Percentiles rank a stretch among this genome's conserved stretches.
phyloP scores from a whole-genome alignment of 306 rosid genomes.

The Crotalaria pallida region DNA sequence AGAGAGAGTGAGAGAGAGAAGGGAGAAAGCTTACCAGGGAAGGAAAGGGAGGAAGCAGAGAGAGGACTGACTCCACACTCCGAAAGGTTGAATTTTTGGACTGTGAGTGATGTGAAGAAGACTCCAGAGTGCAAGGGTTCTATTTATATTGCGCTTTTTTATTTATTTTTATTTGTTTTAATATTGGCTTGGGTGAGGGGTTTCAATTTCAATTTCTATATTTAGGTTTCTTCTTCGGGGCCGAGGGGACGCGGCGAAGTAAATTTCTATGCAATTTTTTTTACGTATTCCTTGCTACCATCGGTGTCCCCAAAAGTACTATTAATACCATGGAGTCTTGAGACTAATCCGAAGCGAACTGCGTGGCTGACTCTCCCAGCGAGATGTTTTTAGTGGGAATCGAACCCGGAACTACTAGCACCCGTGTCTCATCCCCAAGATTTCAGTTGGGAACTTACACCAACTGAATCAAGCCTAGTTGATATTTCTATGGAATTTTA shows the following conservation, averaged over 20 bases:
- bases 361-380: too few relatives aligned
- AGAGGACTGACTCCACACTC: background rate
- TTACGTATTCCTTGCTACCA: too few relatives aligned
- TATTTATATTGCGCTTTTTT: background rate
- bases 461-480: too few relatives aligned
- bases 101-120: background rate
- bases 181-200: background rate
- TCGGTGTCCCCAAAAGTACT: too few relatives aligned
- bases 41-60: conserved; percentile 8
- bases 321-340: too few relatives aligned
- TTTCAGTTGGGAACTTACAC: too few relatives aligned
- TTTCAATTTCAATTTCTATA: background rate
- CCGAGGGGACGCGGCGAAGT: background rate
- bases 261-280: background rate
- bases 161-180: background rate
- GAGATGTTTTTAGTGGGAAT: too few relatives aligned
- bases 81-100: background rate
- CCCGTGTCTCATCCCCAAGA: too few relatives aligned
- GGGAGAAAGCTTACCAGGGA: conserved; percentile 41
- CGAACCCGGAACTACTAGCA: too few relatives aligned
- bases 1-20: background rate
- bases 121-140: background rate
- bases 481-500: too few relatives aligned
- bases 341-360: too few relatives aligned
- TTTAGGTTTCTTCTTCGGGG: background rate